phyloP scores from a whole-genome alignment of 1,139 yeast genomes.

The Groenewaldozyma auringiensis region DNA sequence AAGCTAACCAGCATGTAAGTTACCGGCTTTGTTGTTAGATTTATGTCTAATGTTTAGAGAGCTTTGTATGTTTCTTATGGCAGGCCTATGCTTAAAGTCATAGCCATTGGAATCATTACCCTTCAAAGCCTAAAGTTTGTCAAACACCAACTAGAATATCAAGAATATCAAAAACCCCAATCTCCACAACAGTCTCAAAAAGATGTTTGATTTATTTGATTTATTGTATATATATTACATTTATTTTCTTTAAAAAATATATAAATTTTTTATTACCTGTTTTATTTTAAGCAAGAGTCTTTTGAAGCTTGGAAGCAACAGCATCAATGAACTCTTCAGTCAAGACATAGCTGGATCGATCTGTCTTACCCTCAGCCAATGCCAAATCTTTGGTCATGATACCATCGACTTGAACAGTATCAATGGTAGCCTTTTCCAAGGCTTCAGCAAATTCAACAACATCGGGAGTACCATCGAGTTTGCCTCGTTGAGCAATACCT shows the following conservation, averaged over 20 bases:
- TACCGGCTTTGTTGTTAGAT: neutral
- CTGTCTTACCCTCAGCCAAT: conserved; percentile 76
- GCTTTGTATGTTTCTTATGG: neutral
- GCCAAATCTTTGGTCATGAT: conserved; percentile 96
- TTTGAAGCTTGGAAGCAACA: conserved; percentile 48
- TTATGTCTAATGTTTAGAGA: neutral
- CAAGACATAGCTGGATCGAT: conserved; percentile 62
- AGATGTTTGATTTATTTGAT: too few species aligned
- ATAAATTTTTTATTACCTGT: neutral
- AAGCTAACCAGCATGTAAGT: neutral
- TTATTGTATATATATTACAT: too few species aligned
- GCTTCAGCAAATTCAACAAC: conserved; percentile 70
- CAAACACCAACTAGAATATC: neutral
- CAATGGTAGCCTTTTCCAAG: conserved; percentile 75
- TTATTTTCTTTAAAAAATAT: neutral
- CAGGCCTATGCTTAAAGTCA: neutral
- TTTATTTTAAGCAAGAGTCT: conserved; percentile 15
- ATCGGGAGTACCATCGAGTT: conserved; percentile 75
- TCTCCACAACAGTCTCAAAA: too few species aligned
- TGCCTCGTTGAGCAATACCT: conserved; percentile 87
- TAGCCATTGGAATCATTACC: neutral
- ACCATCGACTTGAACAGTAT: conserved; percentile 77
- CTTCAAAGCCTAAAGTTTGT: neutral
- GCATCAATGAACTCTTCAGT: conserved; percentile 88
- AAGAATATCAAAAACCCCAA: too few species aligned